Evolutionary conservation across 2,329 filamentous ascomycete genomes (phyloP).

Genomic region (Cladophialophora immunda): DNA sequence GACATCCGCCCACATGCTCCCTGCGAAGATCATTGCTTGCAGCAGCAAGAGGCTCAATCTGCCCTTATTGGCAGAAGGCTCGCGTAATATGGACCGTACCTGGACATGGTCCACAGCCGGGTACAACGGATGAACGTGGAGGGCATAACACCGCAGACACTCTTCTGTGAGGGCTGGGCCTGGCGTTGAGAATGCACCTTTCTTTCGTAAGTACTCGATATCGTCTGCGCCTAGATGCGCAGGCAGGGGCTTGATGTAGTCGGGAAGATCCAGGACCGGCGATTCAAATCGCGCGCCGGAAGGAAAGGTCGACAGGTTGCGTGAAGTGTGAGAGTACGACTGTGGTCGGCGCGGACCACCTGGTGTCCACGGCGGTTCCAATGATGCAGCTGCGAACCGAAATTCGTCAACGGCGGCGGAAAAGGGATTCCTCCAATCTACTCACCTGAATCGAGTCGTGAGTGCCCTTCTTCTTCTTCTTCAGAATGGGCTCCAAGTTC

Average conservation of each 20-base stretch:
- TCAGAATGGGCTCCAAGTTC: no score
- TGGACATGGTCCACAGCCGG: slow-evolving; percentile 79
- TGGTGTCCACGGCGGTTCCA: background rate
- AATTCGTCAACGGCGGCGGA: no score
- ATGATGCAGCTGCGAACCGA: no score
- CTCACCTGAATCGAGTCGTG: no score
- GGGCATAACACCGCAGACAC: slow-evolving; percentile 81
- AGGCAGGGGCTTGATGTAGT: slow-evolving; percentile 81
- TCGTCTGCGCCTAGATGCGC: slow-evolving; percentile 79
- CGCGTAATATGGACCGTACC: slow-evolving; percentile 50
- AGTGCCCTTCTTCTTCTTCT: no score
- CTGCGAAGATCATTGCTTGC: slow-evolving; percentile 93
- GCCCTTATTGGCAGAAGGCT: slow-evolving; percentile 60
- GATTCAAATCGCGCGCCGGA: no score
- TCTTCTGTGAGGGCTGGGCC: slow-evolving; percentile 75
- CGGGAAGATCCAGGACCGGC: slow-evolving; percentile 1
- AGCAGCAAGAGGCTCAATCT: slow-evolving; percentile 90
- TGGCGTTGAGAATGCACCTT: slow-evolving; percentile 83
- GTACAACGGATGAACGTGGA: slow-evolving; percentile 94
- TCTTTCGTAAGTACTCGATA: slow-evolving; percentile 80
- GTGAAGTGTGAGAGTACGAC: background rate
- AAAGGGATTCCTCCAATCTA: no score
- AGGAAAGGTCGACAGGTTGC: background rate
- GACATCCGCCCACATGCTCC: slow-evolving; percentile 88
- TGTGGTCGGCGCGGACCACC: background rate